These are phyloP conservation scores for Coffea eugenioides DNA, from an alignment of 257 asterid genomes.

Conservation along the genomic window DNA sequence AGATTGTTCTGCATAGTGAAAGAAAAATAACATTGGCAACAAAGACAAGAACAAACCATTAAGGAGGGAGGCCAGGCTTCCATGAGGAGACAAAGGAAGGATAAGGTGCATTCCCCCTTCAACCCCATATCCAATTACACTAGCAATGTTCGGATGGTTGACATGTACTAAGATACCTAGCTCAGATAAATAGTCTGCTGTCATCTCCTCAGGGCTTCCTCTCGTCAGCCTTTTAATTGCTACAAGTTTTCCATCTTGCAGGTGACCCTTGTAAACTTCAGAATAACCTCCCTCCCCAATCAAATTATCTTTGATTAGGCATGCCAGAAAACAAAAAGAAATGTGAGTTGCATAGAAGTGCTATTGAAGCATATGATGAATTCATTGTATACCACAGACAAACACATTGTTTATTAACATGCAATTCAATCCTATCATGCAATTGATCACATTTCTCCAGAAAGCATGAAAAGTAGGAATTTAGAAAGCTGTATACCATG, in stretches of 20 bases:
- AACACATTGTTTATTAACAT: background rate
- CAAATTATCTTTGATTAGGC: conserved; percentile 52
- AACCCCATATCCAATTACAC: conserved; percentile 88
- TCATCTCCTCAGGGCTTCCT: conserved; percentile 91
- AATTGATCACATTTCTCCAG: background rate
- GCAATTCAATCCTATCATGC: too few species aligned
- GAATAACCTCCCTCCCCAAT: conserved; percentile 98
- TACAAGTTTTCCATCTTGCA: conserved; percentile 70
- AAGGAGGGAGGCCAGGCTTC: conserved; percentile 77
- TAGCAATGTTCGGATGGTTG: conserved; percentile 82
- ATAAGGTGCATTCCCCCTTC: conserved; percentile 99
- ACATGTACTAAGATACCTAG: conserved; percentile 96
- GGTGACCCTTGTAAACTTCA: conserved; percentile 83
- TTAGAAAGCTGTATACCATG: conserved; percentile 39
- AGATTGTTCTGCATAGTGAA: conserved; percentile 3
- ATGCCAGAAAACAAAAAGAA: background rate
- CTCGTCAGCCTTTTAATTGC: conserved; percentile 82
- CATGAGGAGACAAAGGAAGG: conserved; percentile 93
- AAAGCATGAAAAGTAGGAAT: background rate
- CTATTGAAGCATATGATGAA: background rate
- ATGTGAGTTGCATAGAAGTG: background rate
- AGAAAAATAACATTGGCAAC: conserved; percentile 5
- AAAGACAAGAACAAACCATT: conserved; percentile 41
- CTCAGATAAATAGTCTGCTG: conserved; percentile 84
- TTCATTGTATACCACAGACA: background rate